These are phyloP conservation scores for Phytophthora podocarpi DNA, from an alignment of 352 stramenopile species.

Conservation along the genomic window DNA sequence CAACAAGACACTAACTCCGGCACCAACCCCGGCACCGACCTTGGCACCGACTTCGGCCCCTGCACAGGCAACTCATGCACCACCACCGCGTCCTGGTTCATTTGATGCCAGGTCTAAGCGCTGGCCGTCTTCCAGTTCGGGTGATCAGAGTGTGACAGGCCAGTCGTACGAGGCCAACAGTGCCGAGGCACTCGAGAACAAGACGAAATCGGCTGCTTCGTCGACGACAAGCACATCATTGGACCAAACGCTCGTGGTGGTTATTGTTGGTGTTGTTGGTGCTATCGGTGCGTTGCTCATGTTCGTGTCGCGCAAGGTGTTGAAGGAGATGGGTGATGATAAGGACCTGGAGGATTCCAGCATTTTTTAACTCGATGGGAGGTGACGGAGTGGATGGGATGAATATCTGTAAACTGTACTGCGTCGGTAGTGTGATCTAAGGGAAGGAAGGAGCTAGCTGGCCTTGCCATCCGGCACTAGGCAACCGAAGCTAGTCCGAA, in stretches of 20 bases:
- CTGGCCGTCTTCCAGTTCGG: constrained; percentile 8
- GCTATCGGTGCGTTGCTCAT: constrained; percentile 55
- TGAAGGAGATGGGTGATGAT: constrained; percentile 55
- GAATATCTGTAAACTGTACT: constrained; percentile 37
- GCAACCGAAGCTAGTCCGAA: constrained; percentile 2
- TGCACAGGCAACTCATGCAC: constrained; percentile 2
- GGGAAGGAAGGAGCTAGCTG: not conserved
- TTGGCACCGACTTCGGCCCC: not conserved
- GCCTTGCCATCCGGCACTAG: constrained; percentile 11
- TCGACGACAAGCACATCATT: constrained; percentile 30
- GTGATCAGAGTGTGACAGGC: constrained; percentile 1
- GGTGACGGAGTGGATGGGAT: constrained; percentile 4
- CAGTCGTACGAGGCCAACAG: constrained; percentile 18
- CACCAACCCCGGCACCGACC: not conserved
- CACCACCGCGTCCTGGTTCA: constrained; percentile 3
- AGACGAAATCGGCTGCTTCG: constrained; percentile 15
- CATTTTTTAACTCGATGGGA: constrained; percentile 29
- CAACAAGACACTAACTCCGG: not conserved
- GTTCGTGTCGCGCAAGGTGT: constrained; percentile 59
- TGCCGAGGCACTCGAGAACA: constrained; percentile 25
- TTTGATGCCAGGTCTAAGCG: constrained; percentile 1
- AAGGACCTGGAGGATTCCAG: constrained; percentile 31
- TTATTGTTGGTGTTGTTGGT: constrained; percentile 62
- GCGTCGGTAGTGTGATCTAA: constrained; percentile 24
- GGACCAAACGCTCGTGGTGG: constrained; percentile 58